phyloP scores from a whole-genome alignment of 768 basidiomycete species.

The Boletus patriciae region DNA sequence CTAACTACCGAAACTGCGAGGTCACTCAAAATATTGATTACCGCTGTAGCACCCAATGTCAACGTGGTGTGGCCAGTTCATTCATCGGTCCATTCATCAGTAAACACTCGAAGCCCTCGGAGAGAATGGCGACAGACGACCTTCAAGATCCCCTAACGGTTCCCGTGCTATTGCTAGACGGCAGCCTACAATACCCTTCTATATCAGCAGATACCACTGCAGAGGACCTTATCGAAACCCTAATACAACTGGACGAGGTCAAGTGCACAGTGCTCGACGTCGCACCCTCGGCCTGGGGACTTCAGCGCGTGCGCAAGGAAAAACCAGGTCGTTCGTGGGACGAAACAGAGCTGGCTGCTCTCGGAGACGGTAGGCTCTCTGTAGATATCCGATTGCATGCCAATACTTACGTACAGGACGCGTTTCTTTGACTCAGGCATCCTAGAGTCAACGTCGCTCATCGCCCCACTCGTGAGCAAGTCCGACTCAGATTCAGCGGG shows the following conservation, averaged over 20 bases:
- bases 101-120: not conserved
- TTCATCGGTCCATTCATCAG: not conserved
- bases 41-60: not conserved
- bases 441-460: constrained; percentile 41
- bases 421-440: constrained; percentile 42
- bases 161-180: constrained; percentile 58
- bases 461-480: constrained; percentile 55
- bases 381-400: not conserved
- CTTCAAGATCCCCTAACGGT: constrained; percentile 43
- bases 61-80: not conserved
- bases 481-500: constrained; percentile 30
- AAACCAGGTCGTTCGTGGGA: constrained; percentile 64
- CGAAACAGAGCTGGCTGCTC: constrained; percentile 62
- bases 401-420: constrained; percentile 11
- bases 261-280: constrained; percentile 56
- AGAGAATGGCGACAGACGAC: constrained; percentile 32
- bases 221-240: constrained; percentile 56
- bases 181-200: constrained; percentile 62
- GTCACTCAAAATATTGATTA: not conserved
- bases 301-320: constrained; percentile 64
- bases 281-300: constrained; percentile 61
- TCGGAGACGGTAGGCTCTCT: constrained; percentile 58
- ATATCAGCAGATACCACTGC: constrained; percentile 53
- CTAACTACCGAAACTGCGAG: not conserved
- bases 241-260: constrained; percentile 50